phyloP scores from a whole-genome alignment of 2,329 filamentous ascomycete species.

The Ophiosphaerella herpotricha region DNA sequence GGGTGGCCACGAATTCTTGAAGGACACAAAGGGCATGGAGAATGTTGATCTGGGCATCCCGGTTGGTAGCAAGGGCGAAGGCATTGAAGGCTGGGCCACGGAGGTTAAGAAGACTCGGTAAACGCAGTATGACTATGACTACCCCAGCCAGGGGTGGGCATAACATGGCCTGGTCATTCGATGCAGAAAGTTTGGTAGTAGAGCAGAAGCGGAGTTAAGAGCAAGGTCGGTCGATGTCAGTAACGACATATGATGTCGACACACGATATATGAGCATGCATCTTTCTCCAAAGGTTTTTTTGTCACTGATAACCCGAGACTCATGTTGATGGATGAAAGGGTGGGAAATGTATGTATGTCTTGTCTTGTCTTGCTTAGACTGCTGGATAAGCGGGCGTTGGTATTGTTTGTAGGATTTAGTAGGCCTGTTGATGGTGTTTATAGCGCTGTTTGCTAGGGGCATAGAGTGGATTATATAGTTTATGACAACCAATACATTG shows the following conservation, averaged over 20 bases:
- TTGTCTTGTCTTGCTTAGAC: neutral
- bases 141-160: neutral
- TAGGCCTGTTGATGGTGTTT: neutral
- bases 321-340: too few relatives aligned
- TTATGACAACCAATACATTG: too few relatives aligned
- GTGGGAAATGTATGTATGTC: neutral
- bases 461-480: too few relatives aligned
- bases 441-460: too few relatives aligned
- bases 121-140: neutral
- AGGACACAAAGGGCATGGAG: conserved; percentile 88
- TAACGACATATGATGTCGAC: conserved; percentile 1
- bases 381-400: neutral
- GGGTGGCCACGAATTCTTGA: conserved; percentile 81
- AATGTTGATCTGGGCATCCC: conserved; percentile 73
- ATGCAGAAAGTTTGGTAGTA: neutral
- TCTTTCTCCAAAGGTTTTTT: neutral
- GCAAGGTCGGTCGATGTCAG: neutral
- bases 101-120: conserved; percentile 71
- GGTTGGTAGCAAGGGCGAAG: conserved; percentile 83
- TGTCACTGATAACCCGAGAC: neutral
- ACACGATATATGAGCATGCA: too few relatives aligned
- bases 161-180: neutral
- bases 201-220: neutral
- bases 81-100: conserved; percentile 89
- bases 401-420: neutral